Evolutionary conservation across 164 flowering plant genomes (phyloP), one percentile per base, ranked within the genome.

Genomic region (Platanus orientalis): DNA sequence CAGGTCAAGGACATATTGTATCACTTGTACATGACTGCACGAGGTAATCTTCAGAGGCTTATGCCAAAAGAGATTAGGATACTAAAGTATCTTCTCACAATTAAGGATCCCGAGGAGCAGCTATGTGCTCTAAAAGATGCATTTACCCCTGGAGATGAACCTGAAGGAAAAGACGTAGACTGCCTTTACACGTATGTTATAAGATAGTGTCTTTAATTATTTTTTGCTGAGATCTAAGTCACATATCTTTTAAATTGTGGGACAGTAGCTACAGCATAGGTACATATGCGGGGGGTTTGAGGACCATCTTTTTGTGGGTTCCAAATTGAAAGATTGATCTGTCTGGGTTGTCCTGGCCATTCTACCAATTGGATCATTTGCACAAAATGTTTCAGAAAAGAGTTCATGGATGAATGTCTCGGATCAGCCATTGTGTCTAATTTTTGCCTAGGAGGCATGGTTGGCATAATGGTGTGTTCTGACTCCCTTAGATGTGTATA

Each of bases 21-120:
- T 76, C 93, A 92, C 75, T 66, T 88, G 54, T 94, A 88, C 65
- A 74, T 30, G 79, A 80, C 82, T 51, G 81, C 94, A 29, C 69
- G 68, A 65, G 87, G 88, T 42, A 86, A 84, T 72, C 83, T 85
- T 59, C 88, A 89, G 75, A 86, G 87, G 75, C 83, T 67, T 23
- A 63, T 88, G 83, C 99, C 99, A 23, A 88, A 88, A 73, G 97
- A 88, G 75, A 72, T 86, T 19, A 80, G 92, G 69, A 91, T 94
- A 69, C 63, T 89, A 0, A 91, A 88, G 81, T 84, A 86, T 81
- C 81, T 94, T 64, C 87, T 94, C 61, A 80, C 75, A n/a, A 79
- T 91, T 42, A 78, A 89, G 67, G 96, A 94, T 77, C 95, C 89
- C 19, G 84, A 84, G 61, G 84, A 81, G 76, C 77, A 48, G 47